Evolutionary conservation across 2,329 filamentous ascomycete species (phyloP), one percentile per base, ranked within the genome.

Genomic region (Botrytis fragariae): DNA sequence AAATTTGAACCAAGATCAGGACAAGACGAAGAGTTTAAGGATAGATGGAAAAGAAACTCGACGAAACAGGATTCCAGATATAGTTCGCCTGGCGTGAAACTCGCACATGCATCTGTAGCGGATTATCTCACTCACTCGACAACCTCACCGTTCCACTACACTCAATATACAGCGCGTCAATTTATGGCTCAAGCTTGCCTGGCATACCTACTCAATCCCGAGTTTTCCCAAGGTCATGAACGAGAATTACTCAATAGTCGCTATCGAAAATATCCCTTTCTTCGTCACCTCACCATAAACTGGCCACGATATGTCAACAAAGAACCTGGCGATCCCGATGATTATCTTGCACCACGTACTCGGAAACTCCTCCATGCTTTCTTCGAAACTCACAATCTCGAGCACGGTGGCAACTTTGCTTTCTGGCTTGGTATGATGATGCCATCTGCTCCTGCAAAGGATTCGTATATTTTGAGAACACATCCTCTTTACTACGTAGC

Each of bases 401-500:
- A 64, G 7, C 69, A 69, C 5, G 75, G 76, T 29, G 77, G 76
- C 4, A 76, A 76, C 45, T 77, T 74, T 35, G 65, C 73, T n/a
- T 76, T 75, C 32, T 78, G 75, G 76, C 74, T 77, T 8, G 72
- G 74, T 6, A 72, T 74, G 51, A 72, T 77, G 20, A 75, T 76
- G 20, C 76, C 75, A 10, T 59, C 63, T 25, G 57, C 74, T 22
- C 61, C 64, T 44, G 37, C 60, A 29, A 54, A 74, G 8, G 54
- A 61, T 42, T 48, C 62, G 25, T 72, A 25, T 32, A 65, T 75
- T 7, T 14, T 51, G 37, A 72, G 64, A 25, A 77, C 76, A 22
- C 74, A 74, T 10, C 77, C 77, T 7, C 71, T 78, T 2, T 77
- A 78, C 35, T 78, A 77, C 63, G 76, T 77, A 5, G 74, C 77